Conservation (phyloP, 1,139 yeast species). For the Hyphopichia khmerensis region DNA sequence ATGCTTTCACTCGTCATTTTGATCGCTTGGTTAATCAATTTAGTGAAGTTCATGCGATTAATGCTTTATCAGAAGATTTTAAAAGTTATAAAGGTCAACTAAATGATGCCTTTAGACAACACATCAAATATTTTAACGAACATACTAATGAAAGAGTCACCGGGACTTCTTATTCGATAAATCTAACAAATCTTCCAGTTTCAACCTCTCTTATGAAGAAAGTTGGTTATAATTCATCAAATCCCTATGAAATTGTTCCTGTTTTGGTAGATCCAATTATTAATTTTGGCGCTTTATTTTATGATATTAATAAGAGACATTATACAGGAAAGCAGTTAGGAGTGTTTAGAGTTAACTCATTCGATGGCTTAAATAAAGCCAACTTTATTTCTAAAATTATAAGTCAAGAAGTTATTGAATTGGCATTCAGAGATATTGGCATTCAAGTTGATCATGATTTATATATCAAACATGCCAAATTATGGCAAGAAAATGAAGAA, state of each 20-base stretch:
- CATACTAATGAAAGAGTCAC: slow-evolving; percentile 7
- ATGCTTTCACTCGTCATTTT: slow-evolving; percentile 64
- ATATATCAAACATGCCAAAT: slow-evolving; percentile 48
- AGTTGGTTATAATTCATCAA: slow-evolving; percentile 34
- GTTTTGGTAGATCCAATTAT: slow-evolving; percentile 47
- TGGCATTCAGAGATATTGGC: slow-evolving; percentile 56
- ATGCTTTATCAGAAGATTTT: slow-evolving; percentile 44
- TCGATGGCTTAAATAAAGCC: slow-evolving; percentile 65
- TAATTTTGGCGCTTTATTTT: slow-evolving; percentile 67
- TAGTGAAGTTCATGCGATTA: slow-evolving; percentile 63
- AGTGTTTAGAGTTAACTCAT: slow-evolving; percentile 61
- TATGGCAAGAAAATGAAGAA: slow-evolving; percentile 64
- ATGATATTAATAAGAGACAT: slow-evolving; percentile 45
- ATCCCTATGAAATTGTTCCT: slow-evolving; percentile 39
- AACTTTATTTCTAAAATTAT: slow-evolving; percentile 58
- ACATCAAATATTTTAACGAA: slow-evolving; percentile 26
- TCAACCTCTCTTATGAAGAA: slow-evolving; percentile 33
- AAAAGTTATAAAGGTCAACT: slow-evolving; percentile 37
- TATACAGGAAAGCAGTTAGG: slow-evolving; percentile 70
- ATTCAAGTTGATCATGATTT: slow-evolving; percentile 39
- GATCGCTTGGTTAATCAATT: slow-evolving; percentile 56
- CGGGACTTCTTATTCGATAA: slow-evolving; percentile 16
- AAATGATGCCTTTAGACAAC: slow-evolving; percentile 29
- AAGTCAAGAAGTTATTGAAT: slow-evolving; percentile 59
- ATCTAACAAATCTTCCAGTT: slow-evolving; percentile 33